phyloP scores from a whole-genome alignment of 768 basidiomycete genomes.

The Tylopilus sp. region DNA sequence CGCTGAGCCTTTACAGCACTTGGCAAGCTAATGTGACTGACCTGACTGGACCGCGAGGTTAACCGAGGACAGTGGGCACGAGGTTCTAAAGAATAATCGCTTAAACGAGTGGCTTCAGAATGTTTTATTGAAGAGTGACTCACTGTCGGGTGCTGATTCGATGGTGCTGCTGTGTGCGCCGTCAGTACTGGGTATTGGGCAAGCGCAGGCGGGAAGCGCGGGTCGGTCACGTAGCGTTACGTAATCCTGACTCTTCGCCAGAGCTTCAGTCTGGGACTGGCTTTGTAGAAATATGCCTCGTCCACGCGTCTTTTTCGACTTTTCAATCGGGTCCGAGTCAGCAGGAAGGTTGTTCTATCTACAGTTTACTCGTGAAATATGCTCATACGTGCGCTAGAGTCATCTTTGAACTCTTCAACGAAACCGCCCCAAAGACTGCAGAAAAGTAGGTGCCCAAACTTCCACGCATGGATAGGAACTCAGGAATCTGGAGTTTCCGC shows the following conservation, averaged over 20 bases:
- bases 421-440: constrained; percentile 67
- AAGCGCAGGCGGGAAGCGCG: neutral
- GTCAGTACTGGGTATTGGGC: neutral
- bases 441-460: constrained; percentile 62
- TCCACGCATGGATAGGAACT: constrained; percentile 5
- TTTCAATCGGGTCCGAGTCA: constrained; percentile 47
- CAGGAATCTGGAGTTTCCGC: constrained; percentile 58
- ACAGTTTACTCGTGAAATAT: neutral
- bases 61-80: neutral
- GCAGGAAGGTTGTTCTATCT: constrained; percentile 50
- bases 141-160: neutral
- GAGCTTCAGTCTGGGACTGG: too few relatives aligned
- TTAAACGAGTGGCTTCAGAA: neutral
- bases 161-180: neutral
- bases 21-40: constrained; percentile 1
- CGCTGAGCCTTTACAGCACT: constrained; percentile 1
- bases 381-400: constrained; percentile 41
- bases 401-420: constrained; percentile 72
- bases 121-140: neutral
- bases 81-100: neutral
- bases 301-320: constrained; percentile 69
- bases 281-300: constrained; percentile 39
- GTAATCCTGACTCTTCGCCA: constrained; percentile 10
- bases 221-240: constrained; percentile 1
- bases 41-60: neutral